A percentile compares a stretch with the other conserved stretches of the same genome.
Conservation (phyloP, 495 filamentous ascomycete species). For the Sordaria brevicollis region DNA sequence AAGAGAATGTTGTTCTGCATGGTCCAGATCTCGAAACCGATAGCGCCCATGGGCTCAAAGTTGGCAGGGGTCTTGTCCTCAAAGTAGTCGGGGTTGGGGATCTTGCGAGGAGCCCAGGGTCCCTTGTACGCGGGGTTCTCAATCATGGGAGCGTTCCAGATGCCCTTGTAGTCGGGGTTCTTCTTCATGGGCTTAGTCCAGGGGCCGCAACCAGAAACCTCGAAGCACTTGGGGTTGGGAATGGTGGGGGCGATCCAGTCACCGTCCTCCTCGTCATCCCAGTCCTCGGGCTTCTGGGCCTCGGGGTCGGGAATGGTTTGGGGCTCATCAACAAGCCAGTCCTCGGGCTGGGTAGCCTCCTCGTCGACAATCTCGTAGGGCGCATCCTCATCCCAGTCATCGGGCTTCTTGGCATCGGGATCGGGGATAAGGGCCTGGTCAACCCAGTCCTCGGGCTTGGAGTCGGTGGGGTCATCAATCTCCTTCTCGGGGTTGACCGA, state of each 20-base stretch:
- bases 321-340: conserved; percentile 94
- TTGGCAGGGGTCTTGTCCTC: conserved; percentile 96
- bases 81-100: conserved; percentile 91
- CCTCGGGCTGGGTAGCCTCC: conserved; percentile 81
- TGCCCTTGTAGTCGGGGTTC: conserved; percentile 98
- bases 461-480: conserved; percentile 94
- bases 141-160: conserved; percentile 87
- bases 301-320: conserved; percentile 83
- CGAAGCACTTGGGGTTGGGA: conserved; percentile 90
- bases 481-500: conserved; percentile 90
- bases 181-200: conserved; percentile 89
- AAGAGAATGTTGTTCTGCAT: conserved; percentile 99
- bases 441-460: conserved; percentile 92
- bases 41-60: conserved; percentile 96
- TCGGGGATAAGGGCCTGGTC: conserved; percentile 85
- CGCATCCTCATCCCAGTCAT: conserved; percentile 98
- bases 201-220: conserved; percentile 86
- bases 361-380: conserved; percentile 92
- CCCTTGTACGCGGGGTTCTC: conserved; percentile 99
- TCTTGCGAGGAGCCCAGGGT: conserved; percentile 87
- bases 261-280: conserved; percentile 99
- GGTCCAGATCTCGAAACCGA: conserved; percentile 99
- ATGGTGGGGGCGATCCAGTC: conserved; percentile 95
- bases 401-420: conserved; percentile 89
- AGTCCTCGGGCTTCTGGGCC: conserved; percentile 97